Evolutionary conservation across 1,139 yeast genomes (phyloP).

Genomic region (Candida pseudoviswanathii): DNA sequence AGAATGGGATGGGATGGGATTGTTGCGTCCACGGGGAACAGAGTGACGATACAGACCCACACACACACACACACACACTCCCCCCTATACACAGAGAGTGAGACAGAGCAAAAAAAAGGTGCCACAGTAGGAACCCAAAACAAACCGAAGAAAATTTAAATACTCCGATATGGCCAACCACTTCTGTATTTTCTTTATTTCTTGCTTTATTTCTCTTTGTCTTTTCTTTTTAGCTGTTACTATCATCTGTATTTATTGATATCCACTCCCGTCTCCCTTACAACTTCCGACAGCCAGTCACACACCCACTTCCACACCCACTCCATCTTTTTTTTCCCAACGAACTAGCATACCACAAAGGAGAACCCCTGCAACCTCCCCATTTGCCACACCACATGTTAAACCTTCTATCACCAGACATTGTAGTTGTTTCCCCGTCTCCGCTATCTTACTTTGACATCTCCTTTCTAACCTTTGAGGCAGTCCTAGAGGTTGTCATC

Average conservation of each 20-base stretch:
- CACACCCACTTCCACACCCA: too few relatives aligned
- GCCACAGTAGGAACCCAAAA: neutral
- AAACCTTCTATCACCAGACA: slow-evolving; percentile 3
- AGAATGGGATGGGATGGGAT: too few relatives aligned
- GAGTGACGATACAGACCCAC: neutral
- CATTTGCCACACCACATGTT: neutral
- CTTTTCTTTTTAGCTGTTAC: neutral
- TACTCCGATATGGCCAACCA: neutral
- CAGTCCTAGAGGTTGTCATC: slow-evolving; percentile 74
- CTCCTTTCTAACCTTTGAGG: slow-evolving; percentile 70
- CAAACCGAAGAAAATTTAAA: neutral
- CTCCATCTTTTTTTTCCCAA: too few relatives aligned
- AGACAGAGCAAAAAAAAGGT: too few relatives aligned
- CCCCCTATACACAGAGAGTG: too few relatives aligned
- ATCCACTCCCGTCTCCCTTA: too few relatives aligned
- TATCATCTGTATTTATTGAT: too few relatives aligned
- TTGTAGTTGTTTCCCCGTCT: neutral
- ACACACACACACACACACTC: neutral
- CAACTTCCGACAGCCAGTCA: too few relatives aligned
- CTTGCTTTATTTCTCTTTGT: neutral
- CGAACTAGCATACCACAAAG: too few relatives aligned
- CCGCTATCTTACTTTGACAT: slow-evolving; percentile 55
- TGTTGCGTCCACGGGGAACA: too few relatives aligned
- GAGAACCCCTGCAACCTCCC: too few relatives aligned
- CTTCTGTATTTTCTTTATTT: neutral